phyloP scores from a whole-genome alignment of 192 early-diverging fungal species.

The Dissophora globulifera region DNA sequence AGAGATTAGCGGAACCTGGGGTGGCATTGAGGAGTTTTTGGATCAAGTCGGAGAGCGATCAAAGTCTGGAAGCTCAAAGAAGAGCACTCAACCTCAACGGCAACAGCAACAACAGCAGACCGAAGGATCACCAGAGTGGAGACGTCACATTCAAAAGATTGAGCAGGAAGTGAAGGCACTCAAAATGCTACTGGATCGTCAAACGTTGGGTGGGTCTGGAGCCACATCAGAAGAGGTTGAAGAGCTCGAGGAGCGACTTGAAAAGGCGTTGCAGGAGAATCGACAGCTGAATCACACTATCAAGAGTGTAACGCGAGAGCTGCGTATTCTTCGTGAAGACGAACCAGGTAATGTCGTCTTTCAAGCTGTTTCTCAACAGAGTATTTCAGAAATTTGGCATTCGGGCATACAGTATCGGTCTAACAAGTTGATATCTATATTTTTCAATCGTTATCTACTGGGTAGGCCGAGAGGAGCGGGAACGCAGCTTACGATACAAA shows the following conservation, averaged over 20 bases:
- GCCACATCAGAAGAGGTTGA: background rate
- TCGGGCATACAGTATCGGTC: too few relatives aligned
- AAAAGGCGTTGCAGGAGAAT: constrained; percentile 22
- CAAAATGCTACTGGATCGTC: constrained; percentile 6
- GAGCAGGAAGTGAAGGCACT: constrained; percentile 31
- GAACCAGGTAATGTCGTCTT: constrained; percentile 8
- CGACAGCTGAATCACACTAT: constrained; percentile 22
- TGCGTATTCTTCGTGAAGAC: constrained; percentile 1
- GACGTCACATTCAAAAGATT: constrained; percentile 23
- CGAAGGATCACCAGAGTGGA: constrained; percentile 2
- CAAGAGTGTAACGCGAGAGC: constrained; percentile 20
- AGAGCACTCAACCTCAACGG: background rate
- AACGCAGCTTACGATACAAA: constrained; percentile 2
- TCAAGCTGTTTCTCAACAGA: background rate
- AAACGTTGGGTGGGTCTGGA: background rate
- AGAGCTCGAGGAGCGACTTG: constrained; percentile 14
- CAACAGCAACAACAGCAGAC: background rate
- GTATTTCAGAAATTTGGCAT: too few relatives aligned
- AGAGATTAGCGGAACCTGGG: constrained; percentile 30
- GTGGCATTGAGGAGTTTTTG: constrained; percentile 10
- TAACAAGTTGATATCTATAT: too few relatives aligned
- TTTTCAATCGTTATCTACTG: too few relatives aligned
- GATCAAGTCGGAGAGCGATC: background rate
- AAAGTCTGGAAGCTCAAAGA: background rate
- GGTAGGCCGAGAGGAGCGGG: background rate